Evolutionary conservation across 2,329 filamentous ascomycete species (phyloP).

Genomic region (Xylaria arbuscula): DNA sequence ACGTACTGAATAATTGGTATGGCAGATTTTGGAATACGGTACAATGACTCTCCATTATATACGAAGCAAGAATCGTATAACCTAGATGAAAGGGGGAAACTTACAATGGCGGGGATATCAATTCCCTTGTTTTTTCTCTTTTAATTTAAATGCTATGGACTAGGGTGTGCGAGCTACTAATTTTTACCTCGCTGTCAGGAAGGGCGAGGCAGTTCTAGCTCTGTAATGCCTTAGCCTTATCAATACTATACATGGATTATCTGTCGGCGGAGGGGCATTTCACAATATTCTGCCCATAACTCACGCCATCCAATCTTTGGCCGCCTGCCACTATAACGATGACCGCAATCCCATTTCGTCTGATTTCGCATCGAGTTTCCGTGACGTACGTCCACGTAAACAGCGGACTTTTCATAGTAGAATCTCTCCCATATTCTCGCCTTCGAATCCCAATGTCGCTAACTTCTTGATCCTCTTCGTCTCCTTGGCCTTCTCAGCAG

Average conservation of each 20-base stretch:
- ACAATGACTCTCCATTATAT: background rate
- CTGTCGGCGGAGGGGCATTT: conserved; percentile 59
- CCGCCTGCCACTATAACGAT: conserved; percentile 11
- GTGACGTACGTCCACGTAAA: background rate
- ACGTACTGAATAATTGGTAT: too few species aligned
- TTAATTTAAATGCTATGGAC: background rate
- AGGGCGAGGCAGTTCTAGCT: conserved; percentile 13
- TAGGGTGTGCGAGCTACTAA: conserved; percentile 1
- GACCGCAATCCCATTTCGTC: background rate
- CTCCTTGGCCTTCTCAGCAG: conserved; percentile 75
- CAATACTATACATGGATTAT: conserved; percentile 21
- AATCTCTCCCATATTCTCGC: conserved; percentile 81
- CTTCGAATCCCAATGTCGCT: conserved; percentile 84
- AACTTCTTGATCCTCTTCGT: conserved; percentile 78
- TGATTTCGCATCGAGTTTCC: conserved; percentile 2
- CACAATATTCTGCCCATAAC: conserved; percentile 69
- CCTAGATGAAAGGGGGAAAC: background rate
- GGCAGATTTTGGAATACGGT: background rate
- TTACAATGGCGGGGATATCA: background rate
- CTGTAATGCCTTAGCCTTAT: conserved; percentile 13
- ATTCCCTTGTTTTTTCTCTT: background rate
- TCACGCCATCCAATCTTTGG: conserved; percentile 27
- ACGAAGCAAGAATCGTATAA: background rate
- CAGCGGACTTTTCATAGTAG: conserved; percentile 58
- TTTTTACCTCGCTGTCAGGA: background rate